Conservation (phyloP, 495 filamentous ascomycete species). For the Letharia columbiana region DNA sequence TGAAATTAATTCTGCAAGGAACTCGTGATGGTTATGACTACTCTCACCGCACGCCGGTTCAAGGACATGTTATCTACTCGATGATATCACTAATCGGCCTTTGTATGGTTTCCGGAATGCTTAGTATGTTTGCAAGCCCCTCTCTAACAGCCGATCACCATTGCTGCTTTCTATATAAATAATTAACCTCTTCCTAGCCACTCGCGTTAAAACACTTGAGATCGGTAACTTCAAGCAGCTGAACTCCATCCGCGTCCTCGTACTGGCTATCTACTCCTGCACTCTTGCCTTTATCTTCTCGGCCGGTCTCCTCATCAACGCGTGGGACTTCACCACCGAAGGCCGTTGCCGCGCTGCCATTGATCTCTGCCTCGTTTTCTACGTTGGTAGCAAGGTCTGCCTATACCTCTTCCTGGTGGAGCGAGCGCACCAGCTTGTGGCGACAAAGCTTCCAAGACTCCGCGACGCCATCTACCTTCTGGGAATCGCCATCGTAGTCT, state of each 20-base stretch:
- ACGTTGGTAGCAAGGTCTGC: slow-evolving; percentile 28
- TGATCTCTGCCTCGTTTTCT: slow-evolving; percentile 31
- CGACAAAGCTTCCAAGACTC: slow-evolving; percentile 16
- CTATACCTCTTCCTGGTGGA: slow-evolving; percentile 35
- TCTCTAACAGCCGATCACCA: not conserved
- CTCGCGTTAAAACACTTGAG: not conserved
- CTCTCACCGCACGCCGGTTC: not conserved
- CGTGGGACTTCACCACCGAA: slow-evolving; percentile 5
- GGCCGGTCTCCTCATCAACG: slow-evolving; percentile 1
- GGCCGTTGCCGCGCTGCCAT: slow-evolving; percentile 27
- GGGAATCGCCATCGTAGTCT: slow-evolving; percentile 26
- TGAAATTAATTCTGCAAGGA: not conserved
- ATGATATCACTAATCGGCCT: not conserved
- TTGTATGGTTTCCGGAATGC: not conserved
- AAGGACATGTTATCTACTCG: slow-evolving; percentile 6
- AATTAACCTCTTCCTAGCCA: not conserved
- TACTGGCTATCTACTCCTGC: not conserved
- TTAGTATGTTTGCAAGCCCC: not conserved
- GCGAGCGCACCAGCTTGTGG: slow-evolving; percentile 29
- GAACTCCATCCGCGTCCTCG: not conserved
- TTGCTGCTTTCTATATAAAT: not conserved
- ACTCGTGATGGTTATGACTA: not conserved
- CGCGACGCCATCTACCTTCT: slow-evolving; percentile 13
- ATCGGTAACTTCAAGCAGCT: not conserved
- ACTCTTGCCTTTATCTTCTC: slow-evolving; percentile 2